phyloP scores from a whole-genome alignment of 495 filamentous ascomycete species.

The Melanomma pulvis-pyrius region DNA sequence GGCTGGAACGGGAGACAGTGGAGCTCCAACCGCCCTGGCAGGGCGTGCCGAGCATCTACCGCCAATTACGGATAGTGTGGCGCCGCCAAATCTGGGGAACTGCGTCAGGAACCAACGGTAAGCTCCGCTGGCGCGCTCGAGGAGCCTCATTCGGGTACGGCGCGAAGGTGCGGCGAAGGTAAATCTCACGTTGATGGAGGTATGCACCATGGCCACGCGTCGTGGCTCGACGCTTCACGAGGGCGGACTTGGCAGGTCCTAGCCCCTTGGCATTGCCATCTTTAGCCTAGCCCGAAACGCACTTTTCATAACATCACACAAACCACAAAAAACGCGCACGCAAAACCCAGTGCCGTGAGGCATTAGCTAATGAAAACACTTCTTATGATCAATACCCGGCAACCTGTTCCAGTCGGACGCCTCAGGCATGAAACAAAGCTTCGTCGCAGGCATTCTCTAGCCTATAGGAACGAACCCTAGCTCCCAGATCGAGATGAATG shows the following conservation, averaged over 20 bases:
- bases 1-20: slow-evolving; percentile 8
- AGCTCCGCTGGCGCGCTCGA: not conserved
- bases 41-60: not conserved
- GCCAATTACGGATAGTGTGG: not conserved
- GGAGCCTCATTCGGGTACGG: not conserved
- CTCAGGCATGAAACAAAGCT: slow-evolving; percentile 2
- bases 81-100: not conserved
- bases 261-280: no score
- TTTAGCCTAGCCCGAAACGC: no score
- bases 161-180: not conserved
- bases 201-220: not conserved
- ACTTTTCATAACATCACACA: not conserved
- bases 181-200: not conserved
- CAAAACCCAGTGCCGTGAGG: not conserved
- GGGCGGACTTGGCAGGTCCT: no score
- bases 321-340: not conserved
- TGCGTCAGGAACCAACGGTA: not conserved
- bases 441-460: not conserved
- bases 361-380: not conserved
- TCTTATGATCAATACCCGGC: not conserved
- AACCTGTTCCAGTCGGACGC: not conserved
- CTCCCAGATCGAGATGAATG: not conserved
- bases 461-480: not conserved
- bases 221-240: not conserved
- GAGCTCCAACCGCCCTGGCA: slow-evolving; percentile 1